Evolutionary conservation across 163 green algal species (phyloP).

Genomic region (Scenedesmus sp.): DNA sequence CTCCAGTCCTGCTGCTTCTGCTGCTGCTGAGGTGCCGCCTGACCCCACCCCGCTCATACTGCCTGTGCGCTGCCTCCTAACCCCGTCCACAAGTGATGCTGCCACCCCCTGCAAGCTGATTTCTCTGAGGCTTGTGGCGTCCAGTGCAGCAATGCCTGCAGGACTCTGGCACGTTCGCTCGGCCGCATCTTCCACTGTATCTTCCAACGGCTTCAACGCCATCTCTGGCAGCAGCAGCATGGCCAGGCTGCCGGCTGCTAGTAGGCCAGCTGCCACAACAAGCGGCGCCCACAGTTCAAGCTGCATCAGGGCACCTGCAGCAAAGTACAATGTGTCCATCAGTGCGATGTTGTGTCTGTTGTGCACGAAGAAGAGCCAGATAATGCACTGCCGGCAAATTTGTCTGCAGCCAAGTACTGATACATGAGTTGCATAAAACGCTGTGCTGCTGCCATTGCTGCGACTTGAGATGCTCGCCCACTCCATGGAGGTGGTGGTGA

Average conservation of each 20-base stretch:
- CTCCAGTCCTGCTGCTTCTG: neutral
- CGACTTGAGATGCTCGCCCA: too few relatives aligned
- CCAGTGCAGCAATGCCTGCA: too few relatives aligned
- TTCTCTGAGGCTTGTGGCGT: neutral
- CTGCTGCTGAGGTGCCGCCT: neutral
- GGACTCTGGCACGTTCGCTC: neutral
- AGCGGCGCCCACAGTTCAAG: conserved; percentile 59
- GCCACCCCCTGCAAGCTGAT: neutral
- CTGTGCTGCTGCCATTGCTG: too few relatives aligned
- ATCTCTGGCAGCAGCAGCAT: conserved; percentile 68
- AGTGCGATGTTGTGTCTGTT: too few relatives aligned
- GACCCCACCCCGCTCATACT: neutral
- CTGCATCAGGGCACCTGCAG: conserved; percentile 56
- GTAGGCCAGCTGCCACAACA: conserved; percentile 61
- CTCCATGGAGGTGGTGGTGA: too few relatives aligned
- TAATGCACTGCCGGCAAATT: too few relatives aligned
- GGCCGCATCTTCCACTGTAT: conserved; percentile 32
- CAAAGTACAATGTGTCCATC: too few relatives aligned
- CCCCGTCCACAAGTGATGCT: neutral
- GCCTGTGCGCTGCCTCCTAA: neutral
- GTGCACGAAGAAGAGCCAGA: too few relatives aligned
- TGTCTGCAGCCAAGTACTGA: too few relatives aligned
- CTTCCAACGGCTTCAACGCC: conserved; percentile 40
- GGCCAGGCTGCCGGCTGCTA: conserved; percentile 60
- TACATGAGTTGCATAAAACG: too few relatives aligned